A percentile compares a stretch with the other conserved stretches of the same genome.
Evolutionary conservation across 768 basidiomycete genomes (phyloP).

Genomic region (Hysterangium stoloniferum): DNA sequence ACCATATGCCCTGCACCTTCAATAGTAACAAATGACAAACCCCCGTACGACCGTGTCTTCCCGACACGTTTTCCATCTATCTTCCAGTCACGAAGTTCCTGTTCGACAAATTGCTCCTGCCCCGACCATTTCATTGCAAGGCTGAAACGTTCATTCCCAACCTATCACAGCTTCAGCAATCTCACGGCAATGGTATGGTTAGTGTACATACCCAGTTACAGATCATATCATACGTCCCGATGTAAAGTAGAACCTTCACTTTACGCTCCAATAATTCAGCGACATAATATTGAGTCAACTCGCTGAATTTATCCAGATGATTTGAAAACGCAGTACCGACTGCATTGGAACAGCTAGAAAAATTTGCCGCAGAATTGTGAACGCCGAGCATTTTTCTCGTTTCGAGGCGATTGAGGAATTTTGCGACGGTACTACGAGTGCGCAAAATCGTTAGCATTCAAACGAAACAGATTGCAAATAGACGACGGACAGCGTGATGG

Average conservation of each 20-base stretch:
- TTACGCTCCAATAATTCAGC: slow-evolving; percentile 68
- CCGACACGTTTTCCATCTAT: slow-evolving; percentile 47
- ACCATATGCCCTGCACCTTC: slow-evolving; percentile 74
- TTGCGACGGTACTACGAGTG: slow-evolving; percentile 29
- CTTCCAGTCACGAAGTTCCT: slow-evolving; percentile 44
- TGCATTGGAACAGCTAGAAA: slow-evolving; percentile 43
- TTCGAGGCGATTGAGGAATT: slow-evolving; percentile 39
- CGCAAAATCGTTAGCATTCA: slow-evolving; percentile 30
- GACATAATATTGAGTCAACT: slow-evolving; percentile 56
- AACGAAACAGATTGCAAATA: slow-evolving; percentile 14
- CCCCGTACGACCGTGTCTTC: slow-evolving; percentile 43
- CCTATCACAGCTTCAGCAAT: slow-evolving; percentile 64
- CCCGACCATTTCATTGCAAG: slow-evolving; percentile 69
- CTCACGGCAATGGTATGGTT: slow-evolving; percentile 40
- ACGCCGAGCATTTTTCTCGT: slow-evolving; percentile 41
- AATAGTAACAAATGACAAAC: slow-evolving; percentile 63
- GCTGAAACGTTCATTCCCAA: slow-evolving; percentile 50
- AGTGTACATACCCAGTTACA: slow-evolving; percentile 1
- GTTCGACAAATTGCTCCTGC: slow-evolving; percentile 35
- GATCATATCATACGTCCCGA: slow-evolving; percentile 31
- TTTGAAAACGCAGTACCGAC: slow-evolving; percentile 45
- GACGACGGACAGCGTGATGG: neutral
- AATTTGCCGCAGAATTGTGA: slow-evolving; percentile 37
- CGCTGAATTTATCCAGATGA: slow-evolving; percentile 53
- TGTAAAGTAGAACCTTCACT: slow-evolving; percentile 66